A percentile compares a stretch with the other conserved stretches of the same genome.
These are phyloP conservation scores for Echium plantagineum DNA, from an alignment of 257 asterid species.

Conservation along the genomic window DNA sequence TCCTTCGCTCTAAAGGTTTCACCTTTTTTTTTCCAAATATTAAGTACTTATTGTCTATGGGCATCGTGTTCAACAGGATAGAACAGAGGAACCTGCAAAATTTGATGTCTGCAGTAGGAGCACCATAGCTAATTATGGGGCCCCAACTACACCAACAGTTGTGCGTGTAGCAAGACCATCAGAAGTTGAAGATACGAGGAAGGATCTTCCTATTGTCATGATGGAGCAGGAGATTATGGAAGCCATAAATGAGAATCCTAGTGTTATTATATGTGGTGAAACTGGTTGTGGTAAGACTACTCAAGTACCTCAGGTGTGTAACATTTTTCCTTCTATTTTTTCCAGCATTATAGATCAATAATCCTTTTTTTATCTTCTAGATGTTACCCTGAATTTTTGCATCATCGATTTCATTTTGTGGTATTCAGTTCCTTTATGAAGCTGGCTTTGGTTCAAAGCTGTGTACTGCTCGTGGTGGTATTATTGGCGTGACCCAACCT, in stretches of 20 bases:
- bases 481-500: conserved; percentile 95
- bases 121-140: conserved; percentile 14
- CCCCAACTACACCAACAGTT: conserved; percentile 40
- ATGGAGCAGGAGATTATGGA: conserved; percentile 99
- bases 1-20: too few species aligned
- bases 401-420: conserved; percentile 14
- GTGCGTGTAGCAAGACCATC: conserved; percentile 68
- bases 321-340: conserved; percentile 3
- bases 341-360: not conserved
- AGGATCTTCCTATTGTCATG: conserved; percentile 80
- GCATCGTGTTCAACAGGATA: conserved; percentile 27
- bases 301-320: conserved; percentile 93
- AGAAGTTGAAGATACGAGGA: conserved; percentile 65
- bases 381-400: not conserved
- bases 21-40: not conserved
- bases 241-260: conserved; percentile 52
- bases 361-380: not conserved
- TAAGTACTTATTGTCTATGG: not conserved
- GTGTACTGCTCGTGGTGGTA: conserved; percentile 41
- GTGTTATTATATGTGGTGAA: conserved; percentile 89
- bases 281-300: conserved; percentile 99
- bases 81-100: conserved; percentile 15
- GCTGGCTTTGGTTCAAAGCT: conserved; percentile 64
- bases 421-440: conserved; percentile 86
- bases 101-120: conserved; percentile 14